Percentiles rank a stretch among this genome's conserved stretches.
Evolutionary conservation across 2,329 filamentous ascomycete species (phyloP).

Genomic region (Cylindrodendrum hubeiense): DNA sequence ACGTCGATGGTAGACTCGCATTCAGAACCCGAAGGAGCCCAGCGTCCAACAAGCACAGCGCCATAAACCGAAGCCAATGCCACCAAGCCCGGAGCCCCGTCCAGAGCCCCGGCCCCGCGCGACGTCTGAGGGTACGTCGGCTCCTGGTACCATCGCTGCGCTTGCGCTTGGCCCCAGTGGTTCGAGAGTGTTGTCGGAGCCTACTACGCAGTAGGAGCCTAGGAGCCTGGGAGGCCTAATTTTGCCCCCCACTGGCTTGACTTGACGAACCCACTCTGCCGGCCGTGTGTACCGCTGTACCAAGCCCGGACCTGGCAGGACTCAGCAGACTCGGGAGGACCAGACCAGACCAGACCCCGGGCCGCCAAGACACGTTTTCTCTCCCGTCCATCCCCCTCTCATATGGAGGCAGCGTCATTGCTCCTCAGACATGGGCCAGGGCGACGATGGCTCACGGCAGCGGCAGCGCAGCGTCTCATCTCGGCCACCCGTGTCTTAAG

Average conservation of each 20-base stretch:
- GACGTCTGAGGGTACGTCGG: conserved; percentile 37
- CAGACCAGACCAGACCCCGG: conserved; percentile 16
- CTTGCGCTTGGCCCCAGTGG: conserved; percentile 33
- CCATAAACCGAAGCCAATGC: conserved; percentile 8
- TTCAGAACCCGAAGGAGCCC: conserved; percentile 19
- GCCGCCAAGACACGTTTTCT: conserved; percentile 16
- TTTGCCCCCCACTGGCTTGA: conserved; percentile 26
- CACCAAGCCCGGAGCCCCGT: conserved; percentile 6
- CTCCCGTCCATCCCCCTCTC: conserved; percentile 20
- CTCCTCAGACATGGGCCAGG: conserved; percentile 31
- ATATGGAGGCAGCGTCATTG: conserved; percentile 23
- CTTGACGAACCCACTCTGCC: conserved; percentile 32
- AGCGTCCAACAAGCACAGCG: conserved; percentile 16
- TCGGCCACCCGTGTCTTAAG: conserved; percentile 29
- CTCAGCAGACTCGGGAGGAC: conserved; percentile 18
- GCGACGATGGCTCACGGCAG: conserved; percentile 17
- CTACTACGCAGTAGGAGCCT: background rate
- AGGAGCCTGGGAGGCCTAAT: conserved; percentile 22
- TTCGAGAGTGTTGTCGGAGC: conserved; percentile 28
- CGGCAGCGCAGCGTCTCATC: conserved; percentile 31
- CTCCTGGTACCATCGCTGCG: conserved; percentile 38
- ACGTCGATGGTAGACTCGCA: conserved; percentile 10
- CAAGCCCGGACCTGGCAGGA: conserved; percentile 41
- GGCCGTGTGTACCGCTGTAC: conserved; percentile 24
- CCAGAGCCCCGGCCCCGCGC: conserved; percentile 18